phyloP scores from a whole-genome alignment of 192 early-diverging fungal species.

The Coemansia pectinata region DNA sequence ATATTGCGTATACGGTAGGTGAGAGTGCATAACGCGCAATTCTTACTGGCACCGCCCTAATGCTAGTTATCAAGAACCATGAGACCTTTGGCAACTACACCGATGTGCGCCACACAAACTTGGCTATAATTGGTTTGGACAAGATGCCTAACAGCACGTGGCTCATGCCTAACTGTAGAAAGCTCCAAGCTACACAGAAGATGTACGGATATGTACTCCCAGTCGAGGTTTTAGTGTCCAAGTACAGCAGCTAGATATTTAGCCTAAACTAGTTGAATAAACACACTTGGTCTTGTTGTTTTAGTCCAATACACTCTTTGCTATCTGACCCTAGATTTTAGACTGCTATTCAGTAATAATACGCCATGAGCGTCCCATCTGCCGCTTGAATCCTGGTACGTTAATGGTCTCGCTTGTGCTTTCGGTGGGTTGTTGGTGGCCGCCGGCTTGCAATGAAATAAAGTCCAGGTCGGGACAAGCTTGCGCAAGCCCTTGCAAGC shows the following conservation, averaged over 20 bases:
- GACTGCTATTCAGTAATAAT: background rate
- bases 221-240: conserved; percentile 1
- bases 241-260: background rate
- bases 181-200: conserved; percentile 15
- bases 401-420: no score
- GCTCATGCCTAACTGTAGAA: conserved; percentile 5
- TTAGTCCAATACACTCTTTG: background rate
- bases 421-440: no score
- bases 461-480: no score
- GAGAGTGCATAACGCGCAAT: background rate
- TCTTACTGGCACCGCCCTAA: conserved; percentile 1
- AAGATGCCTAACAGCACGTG: conserved; percentile 11
- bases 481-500: no score
- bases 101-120: background rate
- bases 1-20: background rate
- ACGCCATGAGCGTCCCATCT: background rate
- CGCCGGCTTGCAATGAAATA: no score
- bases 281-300: background rate
- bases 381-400: background rate
- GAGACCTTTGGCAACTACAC: background rate
- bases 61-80: conserved; percentile 5
- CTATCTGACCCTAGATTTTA: background rate
- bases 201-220: background rate
- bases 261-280: background rate
- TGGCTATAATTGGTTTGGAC: background rate